Evolutionary conservation across 1,139 yeast genomes (phyloP).

Genomic region (Pichia sp.): DNA sequence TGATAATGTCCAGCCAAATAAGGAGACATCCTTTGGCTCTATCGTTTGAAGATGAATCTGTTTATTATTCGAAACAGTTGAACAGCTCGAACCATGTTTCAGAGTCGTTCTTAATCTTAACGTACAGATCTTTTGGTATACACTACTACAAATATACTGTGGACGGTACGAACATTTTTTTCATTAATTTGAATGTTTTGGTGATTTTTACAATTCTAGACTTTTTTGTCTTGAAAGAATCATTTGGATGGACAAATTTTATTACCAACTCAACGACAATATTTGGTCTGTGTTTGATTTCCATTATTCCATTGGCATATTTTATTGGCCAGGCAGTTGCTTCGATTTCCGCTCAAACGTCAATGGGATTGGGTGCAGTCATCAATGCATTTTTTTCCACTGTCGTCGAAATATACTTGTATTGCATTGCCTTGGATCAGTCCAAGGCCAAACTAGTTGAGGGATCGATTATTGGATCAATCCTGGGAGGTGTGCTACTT

Average conservation of each 20-base stretch:
- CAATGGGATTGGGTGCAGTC: slow-evolving; percentile 99
- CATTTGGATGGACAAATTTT: slow-evolving; percentile 38
- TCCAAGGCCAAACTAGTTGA: slow-evolving; percentile 86
- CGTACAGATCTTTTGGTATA: slow-evolving; percentile 85
- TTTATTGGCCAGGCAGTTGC: slow-evolving; percentile 99
- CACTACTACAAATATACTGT: slow-evolving; percentile 94
- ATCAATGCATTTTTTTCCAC: slow-evolving; percentile 97
- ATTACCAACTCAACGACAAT: slow-evolving; percentile 56
- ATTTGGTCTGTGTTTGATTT: slow-evolving; percentile 68
- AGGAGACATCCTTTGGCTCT: slow-evolving; percentile 89
- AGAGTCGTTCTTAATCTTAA: slow-evolving; percentile 56
- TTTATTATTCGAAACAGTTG: slow-evolving; percentile 33
- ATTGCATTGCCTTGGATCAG: slow-evolving; percentile 84
- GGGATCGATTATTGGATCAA: slow-evolving; percentile 95
- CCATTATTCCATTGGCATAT: slow-evolving; percentile 90
- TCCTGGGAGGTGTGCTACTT: slow-evolving; percentile 83
- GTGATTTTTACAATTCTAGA: slow-evolving; percentile 82
- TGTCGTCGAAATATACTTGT: slow-evolving; percentile 83
- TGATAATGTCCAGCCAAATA: slow-evolving; percentile 66
- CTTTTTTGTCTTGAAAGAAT: slow-evolving; percentile 54
- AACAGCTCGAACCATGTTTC: slow-evolving; percentile 18
- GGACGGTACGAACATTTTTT: slow-evolving; percentile 91
- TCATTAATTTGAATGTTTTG: slow-evolving; percentile 72
- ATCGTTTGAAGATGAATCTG: slow-evolving; percentile 54
- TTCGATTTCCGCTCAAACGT: slow-evolving; percentile 94